Conservation (phyloP, 129 eudicot species). For the Flaveria robusta region DNA sequence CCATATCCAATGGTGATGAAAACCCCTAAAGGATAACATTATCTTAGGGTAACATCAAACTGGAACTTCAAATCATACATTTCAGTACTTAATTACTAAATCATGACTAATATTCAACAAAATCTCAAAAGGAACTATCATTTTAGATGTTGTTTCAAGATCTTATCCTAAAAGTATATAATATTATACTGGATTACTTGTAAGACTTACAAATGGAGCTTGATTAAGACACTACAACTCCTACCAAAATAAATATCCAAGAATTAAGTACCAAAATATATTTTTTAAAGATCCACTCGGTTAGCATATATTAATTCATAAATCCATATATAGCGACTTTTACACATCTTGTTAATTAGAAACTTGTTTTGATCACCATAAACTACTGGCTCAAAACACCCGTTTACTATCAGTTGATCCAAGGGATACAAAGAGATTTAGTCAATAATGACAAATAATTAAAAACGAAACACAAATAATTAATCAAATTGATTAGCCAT, state of each 20-base stretch:
- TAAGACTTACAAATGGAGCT: conserved; percentile 37
- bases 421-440: conserved; percentile 6
- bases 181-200: conserved; percentile 24
- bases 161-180: conserved; percentile 9
- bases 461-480: conserved; percentile 36
- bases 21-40: not conserved
- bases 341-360: conserved; percentile 19
- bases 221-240: conserved; percentile 35
- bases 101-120: not conserved
- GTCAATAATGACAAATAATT: conserved; percentile 16
- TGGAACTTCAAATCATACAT: not conserved
- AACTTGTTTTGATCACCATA: conserved; percentile 13
- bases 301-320: conserved; percentile 23
- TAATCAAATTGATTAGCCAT: conserved; percentile 38
- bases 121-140: not conserved
- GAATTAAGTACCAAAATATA: not conserved
- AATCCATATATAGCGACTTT: not conserved
- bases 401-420: conserved; percentile 5
- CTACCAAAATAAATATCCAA: conserved; percentile 2
- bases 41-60: not conserved
- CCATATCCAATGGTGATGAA: too few relatives aligned
- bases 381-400: conserved; percentile 19
- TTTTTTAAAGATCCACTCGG: conserved; percentile 12
- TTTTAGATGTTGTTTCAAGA: conserved; percentile 1
- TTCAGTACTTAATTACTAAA: not conserved